Evolutionary conservation across 73 alveolate genomes (phyloP), one percentile per base, ranked within the genome.

Genomic region (Tetrahymena borealis): DNA sequence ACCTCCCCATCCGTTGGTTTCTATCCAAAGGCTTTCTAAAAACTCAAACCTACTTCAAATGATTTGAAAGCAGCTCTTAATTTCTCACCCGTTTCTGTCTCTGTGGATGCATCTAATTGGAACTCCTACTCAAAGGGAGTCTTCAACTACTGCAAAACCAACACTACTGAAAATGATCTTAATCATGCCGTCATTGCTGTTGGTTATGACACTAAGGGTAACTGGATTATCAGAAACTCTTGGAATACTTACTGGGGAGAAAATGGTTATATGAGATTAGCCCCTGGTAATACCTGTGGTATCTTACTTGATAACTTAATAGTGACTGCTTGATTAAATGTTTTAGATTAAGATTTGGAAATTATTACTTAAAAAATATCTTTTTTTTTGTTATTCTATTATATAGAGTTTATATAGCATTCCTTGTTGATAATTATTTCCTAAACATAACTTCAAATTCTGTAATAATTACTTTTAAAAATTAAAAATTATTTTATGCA

Each of bases 161-260:
- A 78, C 15, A 35, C 38, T 32, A 92, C 93, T n/a, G 32, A 43
- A 42, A 38, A 78, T n/a, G 7, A 39, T 15, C n/a, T 91, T 11
- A 97, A 98, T 94, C 91, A 78, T 35, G 39, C 39, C 24, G 91
- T 78, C 24, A 32, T 78, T 32, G 31, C 40, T 33, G 91, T 78
- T 33, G 60, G 91, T 78, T 78, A 78, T 78, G 91, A 78, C 91
- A 33, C 91, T 3, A 32, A 78, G 15, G 40, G 40, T 78, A 78
- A 78, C 31, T 78, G 91, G 91, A 78, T 78, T 78, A 78, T 78
- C 7, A 33, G 40, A 78, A 78, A 78, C 40, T 78, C 91, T 33
- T 78, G 91, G 91, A 35, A 35, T 33, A 35, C 39, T 24, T 32
- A 20, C 15, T 78, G 91, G 91, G 91, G 91, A n/a, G 91, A 78